phyloP scores from a whole-genome alignment of 805 yeast genomes.

The Myxozyma vanderwaltii region DNA sequence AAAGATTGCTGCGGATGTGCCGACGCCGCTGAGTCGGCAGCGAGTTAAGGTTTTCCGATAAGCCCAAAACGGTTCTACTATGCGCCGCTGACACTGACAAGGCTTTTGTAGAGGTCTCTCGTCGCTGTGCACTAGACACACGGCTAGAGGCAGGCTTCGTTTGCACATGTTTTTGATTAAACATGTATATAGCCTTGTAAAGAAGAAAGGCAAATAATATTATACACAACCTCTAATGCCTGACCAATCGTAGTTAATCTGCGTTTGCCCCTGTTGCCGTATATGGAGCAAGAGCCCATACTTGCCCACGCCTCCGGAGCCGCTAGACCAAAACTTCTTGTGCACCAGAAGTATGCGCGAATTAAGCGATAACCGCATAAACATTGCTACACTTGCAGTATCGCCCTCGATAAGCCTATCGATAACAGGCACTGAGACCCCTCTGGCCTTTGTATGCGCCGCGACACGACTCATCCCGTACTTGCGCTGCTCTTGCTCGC shows the following conservation, averaged over 20 bases:
- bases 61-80: conserved; percentile 11
- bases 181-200: too few species aligned
- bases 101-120: not conserved
- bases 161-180: too few species aligned
- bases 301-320: not conserved
- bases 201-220: too few species aligned
- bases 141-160: too few species aligned
- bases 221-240: too few species aligned
- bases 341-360: not conserved
- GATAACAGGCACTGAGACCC: not conserved
- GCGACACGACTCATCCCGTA: not conserved
- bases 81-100: conserved; percentile 1
- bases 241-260: too few species aligned
- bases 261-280: too few species aligned
- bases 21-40: not conserved
- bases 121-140: too few species aligned
- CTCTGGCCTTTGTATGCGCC: not conserved
- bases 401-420: conserved; percentile 10
- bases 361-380: not conserved
- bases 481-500: not conserved
- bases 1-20: conserved; percentile 2
- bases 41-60: conserved; percentile 10
- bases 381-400: conserved; percentile 7
- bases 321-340: too few species aligned
- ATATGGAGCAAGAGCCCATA: too few species aligned